Percentiles rank a stretch among this genome's conserved stretches.
phyloP scores from a whole-genome alignment of 2,329 filamentous ascomycete genomes.

The Aspergillus hortae region DNA sequence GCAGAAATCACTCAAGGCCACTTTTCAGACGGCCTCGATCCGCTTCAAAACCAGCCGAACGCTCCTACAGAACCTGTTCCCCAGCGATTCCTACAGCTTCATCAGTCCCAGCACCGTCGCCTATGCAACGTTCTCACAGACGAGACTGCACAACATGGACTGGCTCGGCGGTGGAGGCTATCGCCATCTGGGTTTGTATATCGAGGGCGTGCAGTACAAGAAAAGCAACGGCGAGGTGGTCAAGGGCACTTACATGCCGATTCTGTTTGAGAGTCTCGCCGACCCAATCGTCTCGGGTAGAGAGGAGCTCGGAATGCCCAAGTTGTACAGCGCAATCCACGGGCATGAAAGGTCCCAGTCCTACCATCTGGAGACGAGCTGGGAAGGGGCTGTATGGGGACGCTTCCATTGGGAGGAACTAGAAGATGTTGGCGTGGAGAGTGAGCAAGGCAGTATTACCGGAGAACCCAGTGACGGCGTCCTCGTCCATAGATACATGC shows the following conservation, averaged over 20 bases:
- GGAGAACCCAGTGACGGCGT: constrained; percentile 44
- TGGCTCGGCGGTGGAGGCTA: constrained; percentile 63
- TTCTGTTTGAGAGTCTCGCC: constrained; percentile 57
- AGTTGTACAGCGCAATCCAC: constrained; percentile 53
- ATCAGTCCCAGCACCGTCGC: constrained; percentile 43
- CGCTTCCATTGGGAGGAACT: constrained; percentile 38
- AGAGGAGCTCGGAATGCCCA: constrained; percentile 62
- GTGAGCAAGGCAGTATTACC: constrained; percentile 16
- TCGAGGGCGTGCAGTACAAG: constrained; percentile 59
- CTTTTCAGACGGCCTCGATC: constrained; percentile 46
- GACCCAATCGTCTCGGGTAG: constrained; percentile 60
- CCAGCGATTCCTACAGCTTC: constrained; percentile 43
- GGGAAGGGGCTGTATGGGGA: constrained; percentile 43
- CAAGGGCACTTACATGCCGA: constrained; percentile 53
- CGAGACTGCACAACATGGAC: constrained; percentile 49
- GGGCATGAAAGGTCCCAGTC: constrained; percentile 34
- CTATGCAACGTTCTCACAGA: constrained; percentile 42
- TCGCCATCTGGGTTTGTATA: constrained; percentile 56
- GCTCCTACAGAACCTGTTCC: constrained; percentile 48
- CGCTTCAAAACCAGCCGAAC: constrained; percentile 52
- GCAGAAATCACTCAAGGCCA: constrained; percentile 27
- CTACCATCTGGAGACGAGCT: constrained; percentile 40
- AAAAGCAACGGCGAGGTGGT: constrained; percentile 48
- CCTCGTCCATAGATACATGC: constrained; percentile 57
- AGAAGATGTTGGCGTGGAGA: constrained; percentile 20